Percentiles rank a stretch among this genome's conserved stretches.
These are phyloP conservation scores for Adansonia rubrostipa DNA, from an alignment of 441 rosid species.

Conservation along the genomic window DNA sequence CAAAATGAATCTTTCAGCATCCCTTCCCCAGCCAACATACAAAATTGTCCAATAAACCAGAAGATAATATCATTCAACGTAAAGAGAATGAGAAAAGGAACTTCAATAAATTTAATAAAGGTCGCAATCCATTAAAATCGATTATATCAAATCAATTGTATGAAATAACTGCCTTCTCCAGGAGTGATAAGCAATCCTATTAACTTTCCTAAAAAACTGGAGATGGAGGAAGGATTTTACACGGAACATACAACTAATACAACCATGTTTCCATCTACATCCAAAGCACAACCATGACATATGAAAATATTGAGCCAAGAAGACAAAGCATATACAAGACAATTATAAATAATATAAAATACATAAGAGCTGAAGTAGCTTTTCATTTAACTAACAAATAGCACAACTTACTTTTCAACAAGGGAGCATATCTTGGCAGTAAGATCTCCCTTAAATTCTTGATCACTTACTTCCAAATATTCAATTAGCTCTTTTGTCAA, in stretches of 20 bases:
- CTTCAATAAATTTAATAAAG: conserved; percentile 4
- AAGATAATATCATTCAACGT: neutral
- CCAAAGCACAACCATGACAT: neutral
- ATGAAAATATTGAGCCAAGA: conserved; percentile 4
- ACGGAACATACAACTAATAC: neutral
- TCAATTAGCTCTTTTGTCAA: conserved; percentile 92
- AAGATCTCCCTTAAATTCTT: conserved; percentile 95
- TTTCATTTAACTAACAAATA: conserved; percentile 30
- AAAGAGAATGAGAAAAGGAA: neutral
- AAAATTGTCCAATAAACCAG: conserved; percentile 4
- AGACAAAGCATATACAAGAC: conserved; percentile 8
- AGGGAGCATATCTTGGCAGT: conserved; percentile 97
- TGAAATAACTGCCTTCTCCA: conserved; percentile 22
- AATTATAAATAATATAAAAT: conserved; percentile 23
- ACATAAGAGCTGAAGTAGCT: conserved; percentile 17
- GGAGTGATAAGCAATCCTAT: conserved; percentile 9
- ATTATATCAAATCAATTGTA: conserved; percentile 7
- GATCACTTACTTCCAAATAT: conserved; percentile 92
- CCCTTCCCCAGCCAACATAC: neutral
- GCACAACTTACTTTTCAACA: conserved; percentile 86
- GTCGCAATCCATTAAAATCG: conserved; percentile 8
- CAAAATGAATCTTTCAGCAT: conserved; percentile 17
- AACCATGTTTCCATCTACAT: neutral
- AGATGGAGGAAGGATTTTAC: neutral
- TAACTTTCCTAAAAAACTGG: neutral